A percentile compares a stretch with the other conserved stretches of the same genome.
These are phyloP conservation scores for Rhynchosporium agropyri DNA, from an alignment of 2,329 filamentous ascomycete species.

Conservation along the genomic window DNA sequence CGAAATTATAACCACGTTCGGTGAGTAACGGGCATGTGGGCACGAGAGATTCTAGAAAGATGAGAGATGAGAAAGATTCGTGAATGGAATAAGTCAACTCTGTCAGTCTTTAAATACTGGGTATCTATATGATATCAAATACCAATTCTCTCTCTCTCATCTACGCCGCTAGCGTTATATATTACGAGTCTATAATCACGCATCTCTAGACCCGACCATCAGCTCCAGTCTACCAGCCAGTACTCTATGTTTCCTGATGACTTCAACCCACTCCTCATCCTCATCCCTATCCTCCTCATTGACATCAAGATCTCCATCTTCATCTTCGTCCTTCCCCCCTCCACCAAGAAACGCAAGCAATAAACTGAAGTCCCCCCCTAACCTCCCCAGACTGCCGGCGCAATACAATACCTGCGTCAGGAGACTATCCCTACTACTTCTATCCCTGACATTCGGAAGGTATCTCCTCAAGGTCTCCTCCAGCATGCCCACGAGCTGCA, in stretches of 20 bases:
- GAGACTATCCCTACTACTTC: conserved; percentile 79
- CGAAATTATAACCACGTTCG: too few relatives aligned
- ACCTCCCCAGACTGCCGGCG: conserved; percentile 82
- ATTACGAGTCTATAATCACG: conserved; percentile 13
- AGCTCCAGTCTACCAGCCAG: conserved; percentile 78
- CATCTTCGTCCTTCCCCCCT: conserved; percentile 41
- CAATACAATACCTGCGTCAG: conserved; percentile 93
- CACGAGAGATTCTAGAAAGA: too few relatives aligned
- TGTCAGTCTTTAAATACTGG: too few relatives aligned
- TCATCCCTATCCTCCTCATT: conserved; percentile 46
- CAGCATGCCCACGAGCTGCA: conserved; percentile 80
- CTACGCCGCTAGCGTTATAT: neutral
- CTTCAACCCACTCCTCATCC: conserved; percentile 77
- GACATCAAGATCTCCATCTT: conserved; percentile 40
- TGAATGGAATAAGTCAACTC: too few relatives aligned
- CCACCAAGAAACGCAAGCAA: conserved; percentile 66
- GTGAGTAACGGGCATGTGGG: too few relatives aligned
- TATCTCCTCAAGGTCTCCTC: conserved; percentile 75
- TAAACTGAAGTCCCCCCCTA: conserved; percentile 92
- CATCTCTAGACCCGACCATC: conserved; percentile 54
- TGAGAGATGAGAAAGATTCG: too few relatives aligned
- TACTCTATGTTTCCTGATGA: conserved; percentile 84
- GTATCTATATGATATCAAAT: too few relatives aligned
- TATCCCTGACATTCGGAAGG: conserved; percentile 79
- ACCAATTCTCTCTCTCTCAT: neutral